These are phyloP conservation scores for Tolypocladium tundrense DNA, from an alignment of 2,329 filamentous ascomycete species.

Conservation along the genomic window DNA sequence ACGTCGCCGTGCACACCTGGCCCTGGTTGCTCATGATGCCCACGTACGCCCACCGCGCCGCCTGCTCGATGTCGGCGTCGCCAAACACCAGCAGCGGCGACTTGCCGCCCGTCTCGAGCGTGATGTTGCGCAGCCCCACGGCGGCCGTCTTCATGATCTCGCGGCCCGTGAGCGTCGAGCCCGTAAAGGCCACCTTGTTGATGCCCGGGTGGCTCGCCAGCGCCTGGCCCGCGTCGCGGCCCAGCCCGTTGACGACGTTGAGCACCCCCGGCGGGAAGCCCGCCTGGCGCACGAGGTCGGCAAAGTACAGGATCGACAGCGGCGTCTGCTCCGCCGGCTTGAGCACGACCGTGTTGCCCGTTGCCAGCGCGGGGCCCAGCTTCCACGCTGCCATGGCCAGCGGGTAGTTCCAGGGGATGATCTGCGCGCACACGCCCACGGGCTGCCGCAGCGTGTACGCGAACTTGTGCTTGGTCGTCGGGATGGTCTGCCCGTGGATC, in stretches of 20 bases:
- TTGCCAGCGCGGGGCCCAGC: conserved; percentile 58
- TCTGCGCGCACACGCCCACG: conserved; percentile 64
- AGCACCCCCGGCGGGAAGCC: conserved; percentile 71
- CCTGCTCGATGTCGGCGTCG: conserved; percentile 56
- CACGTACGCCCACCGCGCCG: conserved; percentile 46
- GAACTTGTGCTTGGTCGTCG: conserved; percentile 56
- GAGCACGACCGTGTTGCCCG: conserved; percentile 53
- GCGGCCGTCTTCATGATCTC: conserved; percentile 68
- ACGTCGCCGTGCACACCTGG: conserved; percentile 56
- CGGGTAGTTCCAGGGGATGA: conserved; percentile 69
- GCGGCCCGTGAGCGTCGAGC: conserved; percentile 60
- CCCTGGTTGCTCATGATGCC: conserved; percentile 52
- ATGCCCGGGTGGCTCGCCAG: conserved; percentile 58
- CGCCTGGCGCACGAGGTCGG: conserved; percentile 56
- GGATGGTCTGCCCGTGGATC: conserved; percentile 66
- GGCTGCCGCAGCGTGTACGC: conserved; percentile 68
- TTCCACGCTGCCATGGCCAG: conserved; percentile 49
- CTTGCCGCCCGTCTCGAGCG: conserved; percentile 58
- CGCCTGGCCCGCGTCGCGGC: conserved; percentile 56
- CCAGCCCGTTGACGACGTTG: conserved; percentile 65
- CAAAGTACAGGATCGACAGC: conserved; percentile 55
- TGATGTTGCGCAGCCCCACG: conserved; percentile 56
- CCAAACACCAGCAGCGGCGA: conserved; percentile 54
- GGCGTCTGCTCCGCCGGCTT: conserved; percentile 61
- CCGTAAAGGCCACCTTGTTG: conserved; percentile 73